Conservation (phyloP, 345 rosid species). For the Rubroshorea leprosula region DNA sequence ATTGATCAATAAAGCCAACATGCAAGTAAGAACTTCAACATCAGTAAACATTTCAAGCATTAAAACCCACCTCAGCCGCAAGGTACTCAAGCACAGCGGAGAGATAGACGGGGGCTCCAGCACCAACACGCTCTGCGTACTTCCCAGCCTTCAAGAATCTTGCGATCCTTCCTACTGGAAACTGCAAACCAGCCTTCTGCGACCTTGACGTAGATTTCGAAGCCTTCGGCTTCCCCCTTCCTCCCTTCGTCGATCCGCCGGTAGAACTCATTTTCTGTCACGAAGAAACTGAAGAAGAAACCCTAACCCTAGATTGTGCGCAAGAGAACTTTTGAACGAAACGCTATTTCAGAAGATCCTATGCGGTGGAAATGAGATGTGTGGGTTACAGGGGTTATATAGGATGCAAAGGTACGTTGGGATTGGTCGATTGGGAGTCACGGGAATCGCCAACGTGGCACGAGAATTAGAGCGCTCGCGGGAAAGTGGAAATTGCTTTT, state of each 20-base stretch:
- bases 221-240: conserved; percentile 64
- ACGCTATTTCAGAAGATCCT: neutral
- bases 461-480: conserved; percentile 6
- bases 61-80: conserved; percentile 58
- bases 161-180: conserved; percentile 74
- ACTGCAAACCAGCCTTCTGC: conserved; percentile 74
- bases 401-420: neutral
- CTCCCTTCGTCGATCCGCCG: conserved; percentile 52
- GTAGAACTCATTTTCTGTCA: conserved; percentile 39
- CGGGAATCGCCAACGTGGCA: conserved; percentile 51
- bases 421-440: conserved; percentile 21
- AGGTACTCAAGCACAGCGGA: conserved; percentile 78
- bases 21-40: neutral
- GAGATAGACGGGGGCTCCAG: conserved; percentile 79
- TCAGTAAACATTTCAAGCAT: neutral
- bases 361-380: neutral
- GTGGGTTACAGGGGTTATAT: conserved; percentile 17
- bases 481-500: conserved; percentile 26
- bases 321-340: neutral
- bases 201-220: conserved; percentile 65
- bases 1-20: neutral
- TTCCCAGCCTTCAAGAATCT: conserved; percentile 74
- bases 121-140: conserved; percentile 78
- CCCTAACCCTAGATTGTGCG: conserved; percentile 17
- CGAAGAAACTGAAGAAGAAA: conserved; percentile 4